phyloP scores from a whole-genome alignment of 106 monocot genomes.

The Acorus gramineus region DNA sequence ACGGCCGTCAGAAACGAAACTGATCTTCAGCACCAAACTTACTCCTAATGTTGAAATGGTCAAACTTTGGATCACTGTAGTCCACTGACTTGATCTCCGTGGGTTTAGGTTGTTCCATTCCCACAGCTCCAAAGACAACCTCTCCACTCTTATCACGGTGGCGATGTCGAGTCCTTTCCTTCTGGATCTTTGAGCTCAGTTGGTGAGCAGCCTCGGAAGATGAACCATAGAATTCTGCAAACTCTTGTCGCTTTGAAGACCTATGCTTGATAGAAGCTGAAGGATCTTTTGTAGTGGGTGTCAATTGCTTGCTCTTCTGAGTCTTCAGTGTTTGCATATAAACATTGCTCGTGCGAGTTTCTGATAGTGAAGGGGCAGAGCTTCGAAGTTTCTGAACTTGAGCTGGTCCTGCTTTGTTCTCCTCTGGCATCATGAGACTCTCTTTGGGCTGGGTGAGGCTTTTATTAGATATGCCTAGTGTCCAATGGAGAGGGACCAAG shows the following conservation, averaged over 20 bases:
- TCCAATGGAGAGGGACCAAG: slow-evolving; percentile 32
- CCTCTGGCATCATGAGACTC: slow-evolving; percentile 64
- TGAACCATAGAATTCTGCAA: slow-evolving; percentile 63
- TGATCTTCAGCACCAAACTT: slow-evolving; percentile 52
- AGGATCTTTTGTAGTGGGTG: slow-evolving; percentile 58
- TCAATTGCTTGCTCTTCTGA: slow-evolving; percentile 49
- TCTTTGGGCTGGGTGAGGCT: slow-evolving; percentile 71
- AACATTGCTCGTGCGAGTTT: slow-evolving; percentile 22
- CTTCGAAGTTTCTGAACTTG: slow-evolving; percentile 38
- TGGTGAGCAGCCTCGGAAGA: slow-evolving; percentile 25
- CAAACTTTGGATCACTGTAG: slow-evolving; percentile 51
- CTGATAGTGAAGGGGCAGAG: slow-evolving; percentile 17
- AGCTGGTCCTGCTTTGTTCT: slow-evolving; percentile 31
- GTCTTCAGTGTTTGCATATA: slow-evolving; percentile 29
- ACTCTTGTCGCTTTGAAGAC: slow-evolving; percentile 77
- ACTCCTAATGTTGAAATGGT: slow-evolving; percentile 63
- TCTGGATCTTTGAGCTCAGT: slow-evolving; percentile 44
- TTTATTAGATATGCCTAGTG: slow-evolving; percentile 26
- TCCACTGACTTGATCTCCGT: slow-evolving; percentile 34
- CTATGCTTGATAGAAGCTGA: slow-evolving; percentile 53
- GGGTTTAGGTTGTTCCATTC: slow-evolving; percentile 30
- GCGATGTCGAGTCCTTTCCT: slow-evolving; percentile 61
- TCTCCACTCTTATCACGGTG: slow-evolving; percentile 63
- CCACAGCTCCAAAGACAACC: slow-evolving; percentile 17
- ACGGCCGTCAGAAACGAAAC: slow-evolving; percentile 28